Evolutionary conservation across 1,284 basidiomycete species (phyloP).

Genomic region (Golubevia pallescens): DNA sequence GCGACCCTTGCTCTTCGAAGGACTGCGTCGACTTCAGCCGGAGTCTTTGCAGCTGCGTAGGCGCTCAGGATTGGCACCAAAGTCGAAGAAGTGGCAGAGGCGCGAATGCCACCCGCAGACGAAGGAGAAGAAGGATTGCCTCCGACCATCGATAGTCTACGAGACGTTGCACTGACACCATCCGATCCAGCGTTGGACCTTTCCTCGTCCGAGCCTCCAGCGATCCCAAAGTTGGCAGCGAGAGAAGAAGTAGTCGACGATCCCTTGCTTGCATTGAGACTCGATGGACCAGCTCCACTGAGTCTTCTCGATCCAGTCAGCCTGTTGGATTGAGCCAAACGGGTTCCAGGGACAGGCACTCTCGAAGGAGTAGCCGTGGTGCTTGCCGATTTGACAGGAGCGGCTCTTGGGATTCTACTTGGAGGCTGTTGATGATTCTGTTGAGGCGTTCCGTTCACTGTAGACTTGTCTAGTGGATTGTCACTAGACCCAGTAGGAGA

Average conservation of each 20-base stretch:
- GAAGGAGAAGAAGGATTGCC: neutral
- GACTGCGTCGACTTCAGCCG: conserved; percentile 44
- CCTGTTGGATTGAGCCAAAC: no score
- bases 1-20: conserved; percentile 42
- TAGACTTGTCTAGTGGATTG: neutral
- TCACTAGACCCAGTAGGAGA: neutral
- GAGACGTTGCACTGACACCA: neutral
- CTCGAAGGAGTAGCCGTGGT: no score
- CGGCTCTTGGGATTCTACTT: conserved; percentile 40
- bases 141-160: conserved; percentile 4
- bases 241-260: conserved; percentile 33
- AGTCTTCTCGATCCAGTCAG: conserved; percentile 1
- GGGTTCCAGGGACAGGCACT: no score
- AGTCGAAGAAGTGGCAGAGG: conserved; percentile 18
- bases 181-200: neutral
- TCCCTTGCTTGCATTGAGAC: conserved; percentile 26
- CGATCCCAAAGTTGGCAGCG: conserved; percentile 48
- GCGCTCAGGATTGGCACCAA: conserved; percentile 46
- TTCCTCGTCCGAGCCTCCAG: conserved; percentile 20
- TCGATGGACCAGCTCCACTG: conserved; percentile 1
- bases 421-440: conserved; percentile 7
- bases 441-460: no score
- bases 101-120: neutral
- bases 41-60: conserved; percentile 52
- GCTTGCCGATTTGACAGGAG: no score